phyloP scores from a whole-genome alignment of 257 asterid species.

The Agastache rugosa region DNA sequence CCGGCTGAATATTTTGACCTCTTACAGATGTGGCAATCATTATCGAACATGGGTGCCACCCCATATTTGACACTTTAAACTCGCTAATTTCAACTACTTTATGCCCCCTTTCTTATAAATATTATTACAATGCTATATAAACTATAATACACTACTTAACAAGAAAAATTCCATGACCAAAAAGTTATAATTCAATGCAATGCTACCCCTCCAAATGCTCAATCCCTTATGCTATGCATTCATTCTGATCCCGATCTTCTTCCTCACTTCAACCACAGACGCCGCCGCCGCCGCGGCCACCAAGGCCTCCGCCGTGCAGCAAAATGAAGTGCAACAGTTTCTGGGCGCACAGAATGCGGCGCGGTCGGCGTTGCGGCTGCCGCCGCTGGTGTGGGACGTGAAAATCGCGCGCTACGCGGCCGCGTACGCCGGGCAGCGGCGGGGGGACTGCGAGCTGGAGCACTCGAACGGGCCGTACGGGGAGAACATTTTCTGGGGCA shows the following conservation, averaged over 20 bases:
- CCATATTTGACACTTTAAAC: slow-evolving; percentile 50
- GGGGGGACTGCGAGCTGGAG: slow-evolving; percentile 50
- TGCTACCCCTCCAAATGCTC: slow-evolving; percentile 10
- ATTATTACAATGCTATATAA: background rate
- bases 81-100: slow-evolving; percentile 47
- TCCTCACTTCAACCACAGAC: background rate
- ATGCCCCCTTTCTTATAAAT: slow-evolving; percentile 38
- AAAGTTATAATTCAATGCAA: slow-evolving; percentile 8
- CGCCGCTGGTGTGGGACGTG: slow-evolving; percentile 50
- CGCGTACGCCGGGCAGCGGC: slow-evolving; percentile 44
- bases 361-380: slow-evolving; percentile 43
- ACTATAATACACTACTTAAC: background rate
- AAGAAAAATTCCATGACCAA: slow-evolving; percentile 13
- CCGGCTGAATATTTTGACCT: slow-evolving; percentile 17
- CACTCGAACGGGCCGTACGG: slow-evolving; percentile 66
- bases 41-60: slow-evolving; percentile 75
- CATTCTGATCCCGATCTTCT: slow-evolving; percentile 29
- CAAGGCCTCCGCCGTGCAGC: slow-evolving; percentile 18
- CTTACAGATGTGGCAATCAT: slow-evolving; percentile 50
- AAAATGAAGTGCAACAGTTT: slow-evolving; percentile 37
- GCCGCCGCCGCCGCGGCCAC: background rate
- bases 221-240: background rate
- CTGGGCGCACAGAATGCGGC: slow-evolving; percentile 50
- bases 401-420: slow-evolving; percentile 46
- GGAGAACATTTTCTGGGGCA: slow-evolving; percentile 66